These are phyloP conservation scores for Inonotus obliquus DNA, from an alignment of 1,284 basidiomycete species.

Conservation along the genomic window DNA sequence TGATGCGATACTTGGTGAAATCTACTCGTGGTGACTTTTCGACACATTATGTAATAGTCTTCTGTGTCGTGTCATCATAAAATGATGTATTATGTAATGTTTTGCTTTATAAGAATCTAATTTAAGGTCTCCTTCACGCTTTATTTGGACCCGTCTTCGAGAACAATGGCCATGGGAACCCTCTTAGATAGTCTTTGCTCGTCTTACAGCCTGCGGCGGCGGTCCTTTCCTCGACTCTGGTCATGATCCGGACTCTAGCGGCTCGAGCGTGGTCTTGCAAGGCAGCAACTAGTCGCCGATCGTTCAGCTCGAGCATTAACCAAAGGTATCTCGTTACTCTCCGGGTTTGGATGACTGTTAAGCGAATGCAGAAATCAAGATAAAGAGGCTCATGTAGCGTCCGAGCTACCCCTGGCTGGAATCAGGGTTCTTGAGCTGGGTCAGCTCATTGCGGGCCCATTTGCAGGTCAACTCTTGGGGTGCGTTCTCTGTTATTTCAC, in stretches of 20 bases:
- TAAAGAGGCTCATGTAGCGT: not conserved
- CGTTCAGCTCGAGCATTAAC: not conserved
- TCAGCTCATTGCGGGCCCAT: slow-evolving; percentile 57
- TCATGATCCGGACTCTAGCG: not conserved
- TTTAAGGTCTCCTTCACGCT: not conserved
- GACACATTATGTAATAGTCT: too few relatives aligned
- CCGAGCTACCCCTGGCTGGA: slow-evolving; percentile 47
- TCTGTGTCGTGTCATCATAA: too few relatives aligned
- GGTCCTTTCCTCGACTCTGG: not conserved
- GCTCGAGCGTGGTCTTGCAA: not conserved
- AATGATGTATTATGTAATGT: too few relatives aligned
- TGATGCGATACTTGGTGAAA: too few relatives aligned
- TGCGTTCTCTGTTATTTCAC: slow-evolving; percentile 21
- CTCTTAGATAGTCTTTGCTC: not conserved
- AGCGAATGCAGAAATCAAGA: slow-evolving; percentile 23
- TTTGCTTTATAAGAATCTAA: too few relatives aligned
- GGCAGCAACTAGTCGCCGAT: not conserved
- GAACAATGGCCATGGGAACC: not conserved
- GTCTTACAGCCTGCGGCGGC: not conserved
- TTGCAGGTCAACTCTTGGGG: slow-evolving; percentile 59
- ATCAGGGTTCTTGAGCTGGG: slow-evolving; percentile 65
- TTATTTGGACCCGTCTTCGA: not conserved
- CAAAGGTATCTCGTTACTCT: slow-evolving; percentile 24
- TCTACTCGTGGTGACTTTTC: too few relatives aligned
- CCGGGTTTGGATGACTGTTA: slow-evolving; percentile 3